phyloP scores from a whole-genome alignment of 768 basidiomycete species.

The Glaciozyma antarctica region DNA sequence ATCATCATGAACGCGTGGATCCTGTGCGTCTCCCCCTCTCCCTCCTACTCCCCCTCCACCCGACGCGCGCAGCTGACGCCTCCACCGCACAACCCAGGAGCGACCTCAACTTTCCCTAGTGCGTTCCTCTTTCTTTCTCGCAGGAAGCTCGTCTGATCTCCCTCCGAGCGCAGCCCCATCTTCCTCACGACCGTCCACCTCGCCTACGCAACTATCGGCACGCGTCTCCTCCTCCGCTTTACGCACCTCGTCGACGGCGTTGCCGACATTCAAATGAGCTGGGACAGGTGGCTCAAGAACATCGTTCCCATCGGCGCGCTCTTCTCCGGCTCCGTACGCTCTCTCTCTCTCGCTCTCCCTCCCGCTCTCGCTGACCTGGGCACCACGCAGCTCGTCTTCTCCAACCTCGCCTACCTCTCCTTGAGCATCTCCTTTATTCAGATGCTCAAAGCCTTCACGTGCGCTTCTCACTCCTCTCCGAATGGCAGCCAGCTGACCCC shows the following conservation, averaged over 20 bases:
- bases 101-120: conserved; percentile 8
- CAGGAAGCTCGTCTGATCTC: background rate
- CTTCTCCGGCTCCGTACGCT: conserved; percentile 62
- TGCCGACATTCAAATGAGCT: conserved; percentile 64
- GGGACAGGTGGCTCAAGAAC: conserved; percentile 44
- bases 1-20: conserved; percentile 15
- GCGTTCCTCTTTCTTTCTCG: background rate
- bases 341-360: too few relatives aligned
- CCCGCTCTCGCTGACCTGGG: too few relatives aligned
- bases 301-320: conserved; percentile 89
- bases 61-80: background rate
- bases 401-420: conserved; percentile 85
- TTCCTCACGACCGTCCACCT: conserved; percentile 59
- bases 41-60: background rate
- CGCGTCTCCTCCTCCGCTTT: conserved; percentile 70
- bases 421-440: conserved; percentile 71
- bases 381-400: conserved; percentile 53
- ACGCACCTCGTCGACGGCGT: conserved; percentile 67
- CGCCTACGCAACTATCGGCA: conserved; percentile 55
- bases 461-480: conserved; percentile 33
- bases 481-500: too few relatives aligned
- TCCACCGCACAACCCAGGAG: background rate
- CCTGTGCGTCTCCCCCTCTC: background rate
- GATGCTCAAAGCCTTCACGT: conserved; percentile 75
- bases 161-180: conserved; percentile 53